Conservation (phyloP, 169 alveolate species). For the Plasmodium malariae region DNA sequence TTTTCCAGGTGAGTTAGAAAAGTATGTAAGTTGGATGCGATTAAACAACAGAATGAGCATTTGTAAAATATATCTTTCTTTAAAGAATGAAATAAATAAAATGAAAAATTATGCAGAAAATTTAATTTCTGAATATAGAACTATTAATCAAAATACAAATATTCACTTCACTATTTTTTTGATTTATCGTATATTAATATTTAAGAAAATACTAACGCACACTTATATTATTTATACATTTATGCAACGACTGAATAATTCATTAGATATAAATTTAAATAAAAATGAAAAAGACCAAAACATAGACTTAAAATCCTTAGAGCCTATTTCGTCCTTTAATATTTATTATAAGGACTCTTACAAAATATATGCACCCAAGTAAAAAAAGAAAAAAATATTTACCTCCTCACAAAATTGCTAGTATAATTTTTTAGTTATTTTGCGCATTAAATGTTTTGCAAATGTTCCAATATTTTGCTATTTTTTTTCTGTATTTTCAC, state of each 20-base stretch:
- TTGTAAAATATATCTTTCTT: constrained; percentile 26
- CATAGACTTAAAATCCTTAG: constrained; percentile 19
- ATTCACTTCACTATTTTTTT: constrained; percentile 66
- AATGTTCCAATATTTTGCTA: too few relatives aligned
- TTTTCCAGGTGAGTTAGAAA: constrained; percentile 44
- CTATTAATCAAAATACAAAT: constrained; percentile 48
- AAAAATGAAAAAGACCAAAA: neutral
- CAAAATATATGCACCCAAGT: constrained; percentile 67
- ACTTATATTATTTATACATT: constrained; percentile 62
- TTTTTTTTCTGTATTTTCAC: too few relatives aligned
- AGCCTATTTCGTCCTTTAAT: constrained; percentile 37
- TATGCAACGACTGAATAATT: constrained; percentile 44
- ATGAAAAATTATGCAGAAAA: constrained; percentile 47
- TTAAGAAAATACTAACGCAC: constrained; percentile 65
- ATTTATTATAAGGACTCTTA: constrained; percentile 48
- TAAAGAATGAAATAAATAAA: constrained; percentile 42
- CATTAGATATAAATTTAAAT: constrained; percentile 38
- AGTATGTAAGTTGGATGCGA: constrained; percentile 77
- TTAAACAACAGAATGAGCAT: constrained; percentile 56
- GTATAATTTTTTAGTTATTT: too few relatives aligned
- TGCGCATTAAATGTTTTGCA: too few relatives aligned
- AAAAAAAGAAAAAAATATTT: neutral
- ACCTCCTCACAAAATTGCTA: too few relatives aligned
- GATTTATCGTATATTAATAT: constrained; percentile 60
- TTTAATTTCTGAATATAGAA: constrained; percentile 38